Percentiles rank a stretch among this genome's conserved stretches.
These are phyloP conservation scores for Suillus brevipes DNA, from an alignment of 768 basidiomycete species.

Conservation along the genomic window DNA sequence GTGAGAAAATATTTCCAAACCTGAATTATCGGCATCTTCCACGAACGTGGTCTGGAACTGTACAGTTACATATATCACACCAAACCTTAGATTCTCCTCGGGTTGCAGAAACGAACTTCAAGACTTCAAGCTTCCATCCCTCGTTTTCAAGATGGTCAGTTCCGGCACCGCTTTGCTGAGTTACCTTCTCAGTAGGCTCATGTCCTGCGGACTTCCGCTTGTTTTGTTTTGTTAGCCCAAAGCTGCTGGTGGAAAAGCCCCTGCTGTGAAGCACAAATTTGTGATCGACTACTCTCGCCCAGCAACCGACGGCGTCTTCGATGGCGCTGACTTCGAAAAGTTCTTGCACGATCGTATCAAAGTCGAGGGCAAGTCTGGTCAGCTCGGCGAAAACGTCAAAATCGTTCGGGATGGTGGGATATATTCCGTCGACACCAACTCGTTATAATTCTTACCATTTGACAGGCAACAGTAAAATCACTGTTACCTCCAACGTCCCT, in stretches of 20 bases:
- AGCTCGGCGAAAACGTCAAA: slow-evolving; percentile 88
- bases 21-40: slow-evolving; percentile 6
- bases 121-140: slow-evolving; percentile 31
- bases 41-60: slow-evolving; percentile 38
- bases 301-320: slow-evolving; percentile 62
- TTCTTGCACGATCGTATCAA: slow-evolving; percentile 94
- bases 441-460: slow-evolving; percentile 5
- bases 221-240: slow-evolving; percentile 52
- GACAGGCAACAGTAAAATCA: slow-evolving; percentile 77
- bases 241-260: slow-evolving; percentile 51
- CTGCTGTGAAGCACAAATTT: slow-evolving; percentile 72
- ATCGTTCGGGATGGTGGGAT: slow-evolving; percentile 77
- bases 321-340: slow-evolving; percentile 74
- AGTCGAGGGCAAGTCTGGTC: slow-evolving; percentile 88
- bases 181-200: slow-evolving; percentile 90
- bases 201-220: slow-evolving; percentile 38
- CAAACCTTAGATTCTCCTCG: slow-evolving; percentile 17
- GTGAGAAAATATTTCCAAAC: slow-evolving; percentile 14
- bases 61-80: slow-evolving; percentile 46
- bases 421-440: slow-evolving; percentile 19
- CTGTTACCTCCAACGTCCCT: slow-evolving; percentile 80
- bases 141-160: slow-evolving; percentile 68
- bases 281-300: slow-evolving; percentile 85
- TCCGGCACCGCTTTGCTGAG: slow-evolving; percentile 83
- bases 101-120: slow-evolving; percentile 10